phyloP scores from a whole-genome alignment of 148 eudicot genomes.

The Chenopodium quinoa region DNA sequence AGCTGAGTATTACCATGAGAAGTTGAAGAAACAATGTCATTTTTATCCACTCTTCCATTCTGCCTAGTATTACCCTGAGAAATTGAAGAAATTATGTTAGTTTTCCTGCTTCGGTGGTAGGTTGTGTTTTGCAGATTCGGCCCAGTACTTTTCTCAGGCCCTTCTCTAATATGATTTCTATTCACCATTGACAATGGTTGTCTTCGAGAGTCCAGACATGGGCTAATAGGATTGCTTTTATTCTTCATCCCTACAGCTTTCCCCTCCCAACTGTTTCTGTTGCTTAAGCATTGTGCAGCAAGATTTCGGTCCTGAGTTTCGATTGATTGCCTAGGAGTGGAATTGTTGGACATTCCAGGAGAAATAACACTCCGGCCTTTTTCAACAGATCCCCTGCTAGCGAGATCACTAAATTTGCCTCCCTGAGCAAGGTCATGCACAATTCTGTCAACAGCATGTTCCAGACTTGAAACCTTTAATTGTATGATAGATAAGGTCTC shows the following conservation, averaged over 20 bases:
- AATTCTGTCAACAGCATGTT: slow-evolving; percentile 57
- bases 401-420: slow-evolving; percentile 38
- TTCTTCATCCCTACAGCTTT: slow-evolving; percentile 34
- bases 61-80: slow-evolving; percentile 32
- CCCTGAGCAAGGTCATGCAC: slow-evolving; percentile 45
- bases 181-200: slow-evolving; percentile 39
- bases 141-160: slow-evolving; percentile 28
- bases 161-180: slow-evolving; percentile 35
- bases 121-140: slow-evolving; percentile 26
- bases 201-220: slow-evolving; percentile 35
- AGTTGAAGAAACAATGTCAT: slow-evolving; percentile 31
- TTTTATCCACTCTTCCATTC: slow-evolving; percentile 30
- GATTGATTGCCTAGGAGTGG: slow-evolving; percentile 64
- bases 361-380: slow-evolving; percentile 47
- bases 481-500: slow-evolving; percentile 66
- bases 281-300: slow-evolving; percentile 34
- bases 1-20: slow-evolving; percentile 32
- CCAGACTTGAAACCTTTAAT: slow-evolving; percentile 64
- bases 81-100: slow-evolving; percentile 30
- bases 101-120: slow-evolving; percentile 34
- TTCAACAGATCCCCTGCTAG: slow-evolving; percentile 38
- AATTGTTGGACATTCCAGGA: slow-evolving; percentile 56
- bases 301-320: slow-evolving; percentile 42
- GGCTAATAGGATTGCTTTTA: slow-evolving; percentile 38
- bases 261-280: slow-evolving; percentile 43